Percentiles rank a stretch among this genome's conserved stretches.
These are phyloP conservation scores for Blastocystis sp. DNA, from an alignment of 352 stramenopile genomes.

Conservation along the genomic window DNA sequence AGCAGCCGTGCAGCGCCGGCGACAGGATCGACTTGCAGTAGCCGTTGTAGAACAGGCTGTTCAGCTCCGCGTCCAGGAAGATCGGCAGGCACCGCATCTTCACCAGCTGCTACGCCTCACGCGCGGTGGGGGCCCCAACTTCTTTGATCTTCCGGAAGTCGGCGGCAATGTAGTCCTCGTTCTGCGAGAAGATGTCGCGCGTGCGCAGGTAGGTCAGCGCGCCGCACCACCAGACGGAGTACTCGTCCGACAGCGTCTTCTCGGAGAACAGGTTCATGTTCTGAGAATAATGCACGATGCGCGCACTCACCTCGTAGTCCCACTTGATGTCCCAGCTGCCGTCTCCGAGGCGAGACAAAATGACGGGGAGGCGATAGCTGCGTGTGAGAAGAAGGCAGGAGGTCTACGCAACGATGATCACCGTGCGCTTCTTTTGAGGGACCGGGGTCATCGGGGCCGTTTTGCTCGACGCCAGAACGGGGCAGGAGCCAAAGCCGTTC, in stretches of 20 bases:
- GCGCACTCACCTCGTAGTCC: conserved; percentile 36
- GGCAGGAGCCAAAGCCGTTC: conserved; percentile 27
- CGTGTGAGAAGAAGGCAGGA: neutral
- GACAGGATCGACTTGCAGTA: conserved; percentile 67
- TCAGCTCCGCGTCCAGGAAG: conserved; percentile 65
- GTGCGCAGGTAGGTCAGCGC: conserved; percentile 62
- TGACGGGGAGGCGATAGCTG: conserved; percentile 57
- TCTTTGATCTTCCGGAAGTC: conserved; percentile 42
- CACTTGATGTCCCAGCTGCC: conserved; percentile 55
- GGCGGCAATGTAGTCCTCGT: conserved; percentile 31
- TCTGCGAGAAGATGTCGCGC: conserved; percentile 58
- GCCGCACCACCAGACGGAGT: conserved; percentile 66
- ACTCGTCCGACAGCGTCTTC: conserved; percentile 34
- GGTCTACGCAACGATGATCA: conserved; percentile 34
- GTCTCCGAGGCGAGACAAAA: conserved; percentile 14
- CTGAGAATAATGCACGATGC: neutral
- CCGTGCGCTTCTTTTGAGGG: conserved; percentile 4
- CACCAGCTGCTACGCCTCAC: conserved; percentile 17
- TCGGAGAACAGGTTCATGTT: conserved; percentile 63
- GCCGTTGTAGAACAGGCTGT: conserved; percentile 62
- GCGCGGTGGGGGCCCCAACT: neutral
- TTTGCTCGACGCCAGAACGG: neutral
- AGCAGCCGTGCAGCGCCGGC: conserved; percentile 59
- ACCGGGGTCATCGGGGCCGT: neutral
- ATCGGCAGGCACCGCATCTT: conserved; percentile 64